Base-by-base conservation (phyloP, 495 filamentous ascomycete species). In the Parathielavia hyrcaniae region DNA sequence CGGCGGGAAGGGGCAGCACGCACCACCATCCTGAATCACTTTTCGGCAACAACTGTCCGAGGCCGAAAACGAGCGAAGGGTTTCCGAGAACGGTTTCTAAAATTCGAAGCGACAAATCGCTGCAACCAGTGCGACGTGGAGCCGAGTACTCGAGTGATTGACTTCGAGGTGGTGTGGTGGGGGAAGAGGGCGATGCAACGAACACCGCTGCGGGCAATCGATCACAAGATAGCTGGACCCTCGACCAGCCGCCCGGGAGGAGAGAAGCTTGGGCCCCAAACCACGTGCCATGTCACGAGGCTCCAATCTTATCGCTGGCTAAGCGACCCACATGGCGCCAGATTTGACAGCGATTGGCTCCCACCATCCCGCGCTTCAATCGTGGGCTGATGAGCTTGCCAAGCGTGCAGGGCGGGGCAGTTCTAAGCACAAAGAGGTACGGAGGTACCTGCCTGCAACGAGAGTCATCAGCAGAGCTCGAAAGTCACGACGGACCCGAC, bases 11-110 rank as follows among this genome's bases (percentile, higher is more conserved):
- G 59, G 57, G 60, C 55, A 46, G 36, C 47, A 77, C 73, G 61
- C 61, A 75, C 74, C 68, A 78, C 75, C 75, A 78, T 78, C 40
- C 64, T 75, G 62, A 6, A 55, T 50, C 10, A 54, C 56, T 54
- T 57, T 41, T 47, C 47, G 38, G 36, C 40, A 41, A n/a, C 43
- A 30, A 39, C 41, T 16, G 17, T 58, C 20, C 49, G 38, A 59
- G 9, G 3, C 13, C 57, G 44, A 35, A 51, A 43, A 44, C 36
- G 52, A 45, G 20, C 16, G 57, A 48, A 19, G 38, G 16, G 32
- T 26, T 30, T 49, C 20, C 45, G 49, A 41, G 10, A 45, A 11
- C 47, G 36, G 14, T 36, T 23, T 40, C 22, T 50, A 19, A 39
- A 46, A 51, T 53, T n/a, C 4, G 39, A 38, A 13, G 45, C 7